A percentile compares a stretch with the other conserved stretches of the same genome.
phyloP scores from a whole-genome alignment of 2,329 filamentous ascomycete genomes.

The Beauveria caledonica region DNA sequence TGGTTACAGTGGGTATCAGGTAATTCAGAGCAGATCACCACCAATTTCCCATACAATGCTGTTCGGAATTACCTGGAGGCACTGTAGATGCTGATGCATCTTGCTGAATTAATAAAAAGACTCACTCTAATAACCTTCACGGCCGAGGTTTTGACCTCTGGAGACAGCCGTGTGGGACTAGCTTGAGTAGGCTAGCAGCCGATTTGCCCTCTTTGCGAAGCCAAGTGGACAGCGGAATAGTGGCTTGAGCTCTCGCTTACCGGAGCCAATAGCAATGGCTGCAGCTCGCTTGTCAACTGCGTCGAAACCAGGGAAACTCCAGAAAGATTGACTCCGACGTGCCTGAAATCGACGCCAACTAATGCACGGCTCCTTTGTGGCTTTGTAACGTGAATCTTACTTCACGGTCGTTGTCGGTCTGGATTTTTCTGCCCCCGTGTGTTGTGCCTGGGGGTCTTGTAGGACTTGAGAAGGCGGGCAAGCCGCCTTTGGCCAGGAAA shows the following conservation, averaged over 20 bases:
- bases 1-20: too few species aligned
- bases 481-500: not conserved
- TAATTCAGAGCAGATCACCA: too few species aligned
- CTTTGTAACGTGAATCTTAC: not conserved
- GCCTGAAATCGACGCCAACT: not conserved
- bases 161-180: not conserved
- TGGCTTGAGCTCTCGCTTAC: constrained; percentile 12
- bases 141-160: not conserved
- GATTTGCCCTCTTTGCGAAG: not conserved
- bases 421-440: not conserved
- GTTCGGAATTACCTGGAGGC: too few species aligned
- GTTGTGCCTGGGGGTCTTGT: not conserved
- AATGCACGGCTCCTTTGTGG: not conserved
- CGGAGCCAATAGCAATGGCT: constrained; percentile 6
- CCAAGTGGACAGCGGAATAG: constrained; percentile 3
- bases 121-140: not conserved
- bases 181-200: not conserved
- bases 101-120: not conserved
- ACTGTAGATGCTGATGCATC: too few species aligned
- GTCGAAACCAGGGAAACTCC: not conserved
- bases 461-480: not conserved
- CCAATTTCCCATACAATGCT: too few species aligned
- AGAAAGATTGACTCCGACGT: not conserved
- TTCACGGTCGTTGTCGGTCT: not conserved
- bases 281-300: constrained; percentile 10